Percentiles rank a stretch among this genome's conserved stretches.
Conservation (phyloP, 2,329 filamentous ascomycete species). For the Penicillium rolfsii region DNA sequence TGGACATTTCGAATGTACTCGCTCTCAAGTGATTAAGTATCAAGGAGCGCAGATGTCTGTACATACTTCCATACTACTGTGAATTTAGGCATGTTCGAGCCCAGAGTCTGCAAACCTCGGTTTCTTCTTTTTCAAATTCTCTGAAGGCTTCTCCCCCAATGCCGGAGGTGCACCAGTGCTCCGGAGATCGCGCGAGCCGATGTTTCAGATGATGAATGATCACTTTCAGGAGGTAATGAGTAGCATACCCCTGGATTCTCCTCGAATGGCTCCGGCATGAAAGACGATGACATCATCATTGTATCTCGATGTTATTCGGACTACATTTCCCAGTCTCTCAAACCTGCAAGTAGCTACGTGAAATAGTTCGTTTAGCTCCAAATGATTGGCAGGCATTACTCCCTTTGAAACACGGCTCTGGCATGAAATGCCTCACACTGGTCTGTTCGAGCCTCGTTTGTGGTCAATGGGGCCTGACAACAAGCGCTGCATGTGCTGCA, state of each 20-base stretch:
- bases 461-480: neutral
- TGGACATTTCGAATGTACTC: neutral
- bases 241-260: neutral
- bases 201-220: conserved; percentile 13
- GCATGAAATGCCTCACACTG: neutral
- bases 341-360: neutral
- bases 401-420: neutral
- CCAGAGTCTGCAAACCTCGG: neutral
- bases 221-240: neutral
- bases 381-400: too few relatives aligned
- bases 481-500: neutral
- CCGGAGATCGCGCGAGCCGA: conserved; percentile 5
- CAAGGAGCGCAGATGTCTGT: too few relatives aligned
- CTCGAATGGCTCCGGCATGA: neutral
- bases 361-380: neutral
- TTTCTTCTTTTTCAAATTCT: neutral
- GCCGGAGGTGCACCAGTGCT: conserved; percentile 8
- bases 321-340: neutral
- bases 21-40: neutral
- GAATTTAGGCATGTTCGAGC: neutral
- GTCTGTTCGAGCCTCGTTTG: neutral
- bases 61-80: neutral
- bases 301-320: neutral
- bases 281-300: neutral
- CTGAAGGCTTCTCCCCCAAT: neutral